These are phyloP conservation scores for Tricholoma bakamatsutake DNA, from an alignment of 768 basidiomycete genomes.

Conservation along the genomic window DNA sequence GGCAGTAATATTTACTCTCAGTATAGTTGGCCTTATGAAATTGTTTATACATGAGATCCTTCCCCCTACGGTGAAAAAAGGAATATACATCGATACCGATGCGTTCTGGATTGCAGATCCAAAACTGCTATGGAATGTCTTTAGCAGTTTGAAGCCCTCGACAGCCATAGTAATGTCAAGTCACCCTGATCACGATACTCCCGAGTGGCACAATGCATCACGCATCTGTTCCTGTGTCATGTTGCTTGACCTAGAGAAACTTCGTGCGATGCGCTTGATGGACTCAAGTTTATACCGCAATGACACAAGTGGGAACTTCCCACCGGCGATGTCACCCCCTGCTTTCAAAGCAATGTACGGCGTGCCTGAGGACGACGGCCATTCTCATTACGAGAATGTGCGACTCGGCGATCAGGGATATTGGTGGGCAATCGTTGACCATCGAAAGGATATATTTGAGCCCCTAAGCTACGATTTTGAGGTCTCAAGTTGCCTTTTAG, in stretches of 20 bases:
- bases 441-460: constrained; percentile 34
- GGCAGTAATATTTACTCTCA: not conserved
- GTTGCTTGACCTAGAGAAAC: constrained; percentile 42
- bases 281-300: constrained; percentile 36
- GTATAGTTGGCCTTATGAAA: constrained; percentile 44
- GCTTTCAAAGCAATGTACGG: constrained; percentile 42
- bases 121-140: constrained; percentile 38
- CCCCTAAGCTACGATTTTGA: constrained; percentile 43
- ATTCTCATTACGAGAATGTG: constrained; percentile 36
- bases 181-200: constrained; percentile 34
- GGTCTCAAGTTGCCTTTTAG: constrained; percentile 42
- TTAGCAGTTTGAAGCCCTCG: constrained; percentile 25
- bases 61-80: constrained; percentile 34
- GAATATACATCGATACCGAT: constrained; percentile 49
- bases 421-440: constrained; percentile 49
- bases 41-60: constrained; percentile 48
- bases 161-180: constrained; percentile 39
- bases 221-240: constrained; percentile 47
- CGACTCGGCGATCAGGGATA: constrained; percentile 48
- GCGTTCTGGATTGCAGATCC: constrained; percentile 45
- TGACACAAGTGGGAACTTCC: constrained; percentile 16
- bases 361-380: constrained; percentile 24
- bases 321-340: constrained; percentile 31
- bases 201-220: constrained; percentile 40
- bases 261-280: constrained; percentile 40